Base-by-base conservation (phyloP, 2,329 filamentous ascomycete genomes). In the Thelonectria discophora region DNA sequence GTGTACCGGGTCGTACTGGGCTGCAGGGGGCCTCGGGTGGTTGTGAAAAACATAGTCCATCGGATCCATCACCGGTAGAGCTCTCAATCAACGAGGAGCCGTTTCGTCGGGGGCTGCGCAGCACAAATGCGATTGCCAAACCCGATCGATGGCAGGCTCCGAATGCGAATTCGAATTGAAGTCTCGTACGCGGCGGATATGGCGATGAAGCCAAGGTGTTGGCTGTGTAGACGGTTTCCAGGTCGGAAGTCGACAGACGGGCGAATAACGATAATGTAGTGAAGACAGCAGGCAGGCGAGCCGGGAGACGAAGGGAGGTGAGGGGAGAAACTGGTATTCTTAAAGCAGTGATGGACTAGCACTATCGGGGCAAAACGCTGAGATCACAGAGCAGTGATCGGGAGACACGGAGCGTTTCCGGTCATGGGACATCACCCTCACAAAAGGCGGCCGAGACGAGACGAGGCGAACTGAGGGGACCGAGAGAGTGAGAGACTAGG, bases 1-100 rank as follows among this genome's bases (percentile, higher is more conserved):
- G 54, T 74, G 73, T 39, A 74, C 67, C 17, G 73, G 67, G 42
- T 72, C 73, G 51, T 72, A 72, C 51, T 71, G 70, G 17, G 68
- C 55, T n/a, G 55, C 51, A 40, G 66, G 24, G 42, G 42, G 47
- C 47, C 69, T 66, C 42, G 65, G 60, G 45, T 69, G 62, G 42
- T 67, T 64, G 55, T 68, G 65, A 47, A 69, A 50, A 39, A 71
- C 57, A 55, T 69, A 70, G 34, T 74, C 69, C 65, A 71, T 69
- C 15, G 66, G 69, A 65, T 74, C 72, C 72, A 74, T 74, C 48
- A 60, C 56, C 55, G 45, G 42, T 51, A 53, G 40, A 13, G 45
- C 18, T 49, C 49, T 57, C 57, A 47, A 24, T 15, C 42, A 42
- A 15, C 53, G 37, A 58, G 17, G 13, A 45, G 11, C 8, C 30